Percentiles rank a stretch among this genome's conserved stretches.
Evolutionary conservation across 371 early-diverging fungal species (phyloP).

Genomic region (Mortierella sp.): DNA sequence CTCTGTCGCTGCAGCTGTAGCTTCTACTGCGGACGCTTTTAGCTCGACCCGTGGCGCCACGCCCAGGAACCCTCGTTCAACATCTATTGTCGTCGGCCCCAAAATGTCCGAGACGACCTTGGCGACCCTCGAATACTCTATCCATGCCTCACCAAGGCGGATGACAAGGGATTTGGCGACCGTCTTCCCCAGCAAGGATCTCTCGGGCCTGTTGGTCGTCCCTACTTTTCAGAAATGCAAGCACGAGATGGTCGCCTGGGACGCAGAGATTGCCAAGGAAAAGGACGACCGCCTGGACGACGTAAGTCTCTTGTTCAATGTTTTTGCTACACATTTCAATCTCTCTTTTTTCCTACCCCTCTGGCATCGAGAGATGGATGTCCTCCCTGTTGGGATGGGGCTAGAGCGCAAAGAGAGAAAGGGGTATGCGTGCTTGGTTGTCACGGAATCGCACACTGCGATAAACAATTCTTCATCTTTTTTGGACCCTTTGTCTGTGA

Average conservation of each 20-base stretch:
- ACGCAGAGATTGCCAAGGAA: slow-evolving; percentile 78
- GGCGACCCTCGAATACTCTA: slow-evolving; percentile 61
- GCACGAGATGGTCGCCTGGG: slow-evolving; percentile 82
- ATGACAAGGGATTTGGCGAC: slow-evolving; percentile 68
- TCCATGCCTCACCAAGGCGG: slow-evolving; percentile 67
- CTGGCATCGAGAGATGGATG: not conserved
- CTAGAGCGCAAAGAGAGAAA: not conserved
- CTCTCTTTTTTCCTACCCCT: not conserved
- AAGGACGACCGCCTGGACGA: slow-evolving; percentile 83
- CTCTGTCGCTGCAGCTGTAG: slow-evolving; percentile 18
- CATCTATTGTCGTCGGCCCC: slow-evolving; percentile 25
- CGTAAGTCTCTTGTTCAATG: slow-evolving; percentile 61
- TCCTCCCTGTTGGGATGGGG: not conserved
- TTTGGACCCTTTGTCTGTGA: slow-evolving; percentile 13
- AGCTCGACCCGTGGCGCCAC: not conserved
- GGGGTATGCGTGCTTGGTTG: not conserved
- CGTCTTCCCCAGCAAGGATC: slow-evolving; percentile 69
- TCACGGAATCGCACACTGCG: not conserved
- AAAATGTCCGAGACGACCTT: slow-evolving; percentile 35
- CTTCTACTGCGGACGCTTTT: slow-evolving; percentile 7
- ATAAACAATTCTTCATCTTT: slow-evolving; percentile 7
- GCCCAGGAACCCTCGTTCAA: slow-evolving; percentile 7
- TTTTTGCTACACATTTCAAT: not conserved
- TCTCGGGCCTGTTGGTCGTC: slow-evolving; percentile 72
- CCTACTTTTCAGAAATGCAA: slow-evolving; percentile 84